Conservation (phyloP, 257 asterid species). For the Jacaranda mimosifolia region DNA sequence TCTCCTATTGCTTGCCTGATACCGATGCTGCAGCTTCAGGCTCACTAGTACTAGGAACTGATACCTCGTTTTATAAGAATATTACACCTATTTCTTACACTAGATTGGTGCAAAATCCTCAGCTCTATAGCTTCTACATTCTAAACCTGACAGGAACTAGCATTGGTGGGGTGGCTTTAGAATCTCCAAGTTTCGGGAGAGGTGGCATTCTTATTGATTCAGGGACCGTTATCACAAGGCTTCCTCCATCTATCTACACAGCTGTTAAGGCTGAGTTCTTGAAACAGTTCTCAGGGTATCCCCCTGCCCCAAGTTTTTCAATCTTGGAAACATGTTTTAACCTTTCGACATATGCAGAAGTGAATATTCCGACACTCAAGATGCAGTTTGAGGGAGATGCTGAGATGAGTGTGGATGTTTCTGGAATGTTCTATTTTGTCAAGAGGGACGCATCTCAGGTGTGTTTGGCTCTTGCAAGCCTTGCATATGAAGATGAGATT, state of each 20-base stretch:
- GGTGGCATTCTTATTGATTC: constrained; percentile 75
- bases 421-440: constrained; percentile 73
- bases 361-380: constrained; percentile 65
- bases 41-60: constrained; percentile 65
- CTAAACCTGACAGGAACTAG: constrained; percentile 73
- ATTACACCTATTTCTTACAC: constrained; percentile 72
- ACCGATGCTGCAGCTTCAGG: constrained; percentile 63
- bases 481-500: constrained; percentile 66
- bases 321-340: constrained; percentile 85
- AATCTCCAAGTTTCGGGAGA: constrained; percentile 51
- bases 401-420: constrained; percentile 72
- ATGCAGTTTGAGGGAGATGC: constrained; percentile 74
- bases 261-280: constrained; percentile 71
- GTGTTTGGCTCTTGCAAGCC: constrained; percentile 91
- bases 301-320: constrained; percentile 72
- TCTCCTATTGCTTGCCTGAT: constrained; percentile 86
- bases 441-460: constrained; percentile 83
- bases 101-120: constrained; percentile 58
- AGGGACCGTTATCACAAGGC: constrained; percentile 83
- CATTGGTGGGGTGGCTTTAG: constrained; percentile 63
- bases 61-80: constrained; percentile 59
- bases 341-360: constrained; percentile 71
- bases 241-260: constrained; percentile 75
- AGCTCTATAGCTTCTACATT: constrained; percentile 65
- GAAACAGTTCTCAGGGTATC: constrained; percentile 82